Percentiles rank a stretch among this genome's conserved stretches.
Evolutionary conservation across 1,284 basidiomycete genomes (phyloP).

Genomic region (Afroboletus lepidellus): DNA sequence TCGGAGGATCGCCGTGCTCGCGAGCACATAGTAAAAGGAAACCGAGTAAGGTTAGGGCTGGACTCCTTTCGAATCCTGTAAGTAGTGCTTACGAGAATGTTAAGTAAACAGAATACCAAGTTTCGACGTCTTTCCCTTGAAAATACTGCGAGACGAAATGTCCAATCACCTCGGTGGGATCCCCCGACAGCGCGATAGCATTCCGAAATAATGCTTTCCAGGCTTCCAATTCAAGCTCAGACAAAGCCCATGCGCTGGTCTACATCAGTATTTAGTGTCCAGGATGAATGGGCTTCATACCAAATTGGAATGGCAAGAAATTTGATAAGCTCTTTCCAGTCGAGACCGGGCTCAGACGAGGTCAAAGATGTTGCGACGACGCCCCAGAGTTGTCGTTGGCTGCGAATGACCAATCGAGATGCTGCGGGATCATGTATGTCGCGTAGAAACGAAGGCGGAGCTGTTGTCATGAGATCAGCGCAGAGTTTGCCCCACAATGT

Average conservation of each 20-base stretch:
- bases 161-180: slow-evolving; percentile 21
- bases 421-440: slow-evolving; percentile 5
- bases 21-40: slow-evolving; percentile 16
- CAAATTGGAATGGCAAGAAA: slow-evolving; percentile 46
- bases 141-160: slow-evolving; percentile 26
- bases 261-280: slow-evolving; percentile 6
- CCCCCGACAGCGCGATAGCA: slow-evolving; percentile 24
- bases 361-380: slow-evolving; percentile 27
- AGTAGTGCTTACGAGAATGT: not conserved
- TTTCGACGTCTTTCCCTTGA: slow-evolving; percentile 16
- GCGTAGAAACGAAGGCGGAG: slow-evolving; percentile 27
- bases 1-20: slow-evolving; percentile 10
- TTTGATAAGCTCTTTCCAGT: slow-evolving; percentile 41
- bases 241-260: slow-evolving; percentile 43
- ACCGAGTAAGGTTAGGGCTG: slow-evolving; percentile 18
- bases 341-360: slow-evolving; percentile 11
- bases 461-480: slow-evolving; percentile 38
- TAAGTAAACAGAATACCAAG: slow-evolving; percentile 20
- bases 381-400: slow-evolving; percentile 35
- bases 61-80: slow-evolving; percentile 22
- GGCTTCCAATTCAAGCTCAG: slow-evolving; percentile 35
- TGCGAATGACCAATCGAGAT: slow-evolving; percentile 19
- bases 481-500: slow-evolving; percentile 47
- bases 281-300: slow-evolving; percentile 33
- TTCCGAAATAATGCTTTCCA: slow-evolving; percentile 39